These are phyloP conservation scores for Dactylella cylindrospora DNA, from an alignment of 2,329 filamentous ascomycete genomes.

Conservation along the genomic window DNA sequence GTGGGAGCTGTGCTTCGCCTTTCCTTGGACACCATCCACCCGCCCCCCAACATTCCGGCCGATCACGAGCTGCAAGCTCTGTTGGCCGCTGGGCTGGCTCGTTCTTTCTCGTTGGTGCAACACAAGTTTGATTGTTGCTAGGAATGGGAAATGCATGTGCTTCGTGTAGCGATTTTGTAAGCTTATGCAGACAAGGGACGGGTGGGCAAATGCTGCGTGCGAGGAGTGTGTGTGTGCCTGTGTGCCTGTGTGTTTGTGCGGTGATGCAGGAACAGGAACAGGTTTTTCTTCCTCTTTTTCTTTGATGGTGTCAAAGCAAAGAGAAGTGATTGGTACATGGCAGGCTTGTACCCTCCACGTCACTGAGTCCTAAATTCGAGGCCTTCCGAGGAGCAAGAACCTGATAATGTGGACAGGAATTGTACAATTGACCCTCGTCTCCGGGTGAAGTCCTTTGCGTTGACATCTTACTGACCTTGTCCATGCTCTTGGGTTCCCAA, in stretches of 20 bases:
- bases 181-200: conserved; percentile 15
- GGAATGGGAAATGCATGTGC: too few relatives aligned
- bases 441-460: conserved; percentile 40
- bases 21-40: neutral
- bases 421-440: conserved; percentile 5
- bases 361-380: too few relatives aligned
- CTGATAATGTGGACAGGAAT: conserved; percentile 4
- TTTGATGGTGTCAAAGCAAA: conserved; percentile 1
- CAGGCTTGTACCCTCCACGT: too few relatives aligned
- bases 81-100: conserved; percentile 34
- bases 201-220: too few relatives aligned
- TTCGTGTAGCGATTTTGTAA: conserved; percentile 38
- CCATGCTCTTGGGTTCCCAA: conserved; percentile 22
- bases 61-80: conserved; percentile 35
- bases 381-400: too few relatives aligned
- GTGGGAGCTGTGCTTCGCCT: conserved; percentile 7
- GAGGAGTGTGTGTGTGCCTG: too few relatives aligned
- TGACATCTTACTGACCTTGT: conserved; percentile 11
- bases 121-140: too few relatives aligned
- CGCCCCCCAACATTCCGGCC: too few relatives aligned
- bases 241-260: too few relatives aligned
- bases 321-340: conserved; percentile 17
- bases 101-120: conserved; percentile 34
- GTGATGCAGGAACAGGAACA: conserved; percentile 41
- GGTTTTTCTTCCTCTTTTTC: conserved; percentile 41